phyloP scores from a whole-genome alignment of 441 rosid genomes.

The Adansonia gregorii region DNA sequence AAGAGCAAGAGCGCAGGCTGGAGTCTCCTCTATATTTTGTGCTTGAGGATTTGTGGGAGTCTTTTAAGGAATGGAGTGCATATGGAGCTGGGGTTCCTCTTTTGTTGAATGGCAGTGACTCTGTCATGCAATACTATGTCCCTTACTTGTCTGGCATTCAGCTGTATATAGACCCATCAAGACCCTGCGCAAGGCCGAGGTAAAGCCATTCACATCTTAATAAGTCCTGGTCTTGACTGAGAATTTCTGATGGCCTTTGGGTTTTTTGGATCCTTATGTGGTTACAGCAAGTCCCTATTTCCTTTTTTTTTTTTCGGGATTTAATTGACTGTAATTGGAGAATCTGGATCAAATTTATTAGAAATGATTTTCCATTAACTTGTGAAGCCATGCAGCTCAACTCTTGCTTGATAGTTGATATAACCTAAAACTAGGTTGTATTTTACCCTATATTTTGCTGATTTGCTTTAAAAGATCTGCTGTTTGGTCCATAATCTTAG shows the following conservation, averaged over 20 bases:
- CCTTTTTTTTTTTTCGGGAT: background rate
- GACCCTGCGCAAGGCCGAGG: slow-evolving; percentile 55
- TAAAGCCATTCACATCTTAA: slow-evolving; percentile 31
- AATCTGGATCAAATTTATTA: background rate
- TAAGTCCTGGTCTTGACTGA: background rate
- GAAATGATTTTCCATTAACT: background rate
- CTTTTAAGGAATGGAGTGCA: slow-evolving; percentile 87
- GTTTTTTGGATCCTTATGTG: slow-evolving; percentile 2
- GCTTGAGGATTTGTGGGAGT: slow-evolving; percentile 84
- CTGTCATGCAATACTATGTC: slow-evolving; percentile 87
- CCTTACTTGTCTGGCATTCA: slow-evolving; percentile 94
- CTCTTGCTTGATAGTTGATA: background rate
- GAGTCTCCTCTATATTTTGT: slow-evolving; percentile 58
- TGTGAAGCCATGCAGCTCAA: background rate
- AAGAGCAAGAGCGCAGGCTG: slow-evolving; percentile 30
- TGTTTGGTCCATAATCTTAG: slow-evolving; percentile 4
- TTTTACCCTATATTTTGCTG: background rate
- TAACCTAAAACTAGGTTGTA: background rate
- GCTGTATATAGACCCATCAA: slow-evolving; percentile 67
- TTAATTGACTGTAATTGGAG: background rate
- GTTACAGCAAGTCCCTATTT: background rate
- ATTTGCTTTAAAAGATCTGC: background rate
- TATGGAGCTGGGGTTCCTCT: slow-evolving; percentile 95
- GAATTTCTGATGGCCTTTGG: background rate
- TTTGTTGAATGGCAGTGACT: slow-evolving; percentile 67